Evolutionary conservation across 2,329 filamentous ascomycete genomes (phyloP).

Genomic region (Akanthomyces dipterigenus): DNA sequence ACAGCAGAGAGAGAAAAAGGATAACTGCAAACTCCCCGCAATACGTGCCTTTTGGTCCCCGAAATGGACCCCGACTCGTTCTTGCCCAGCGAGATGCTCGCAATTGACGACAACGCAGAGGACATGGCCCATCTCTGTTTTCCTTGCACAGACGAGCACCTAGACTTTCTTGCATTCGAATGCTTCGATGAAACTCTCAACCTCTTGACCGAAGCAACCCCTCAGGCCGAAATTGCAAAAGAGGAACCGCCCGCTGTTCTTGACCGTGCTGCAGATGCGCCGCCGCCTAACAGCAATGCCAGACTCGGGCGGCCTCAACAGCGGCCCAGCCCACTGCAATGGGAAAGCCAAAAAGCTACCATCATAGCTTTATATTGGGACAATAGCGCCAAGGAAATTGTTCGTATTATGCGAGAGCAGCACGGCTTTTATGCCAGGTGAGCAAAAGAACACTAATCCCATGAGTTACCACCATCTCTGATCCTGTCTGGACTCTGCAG

Average conservation of each 20-base stretch:
- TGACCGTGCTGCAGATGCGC: not conserved
- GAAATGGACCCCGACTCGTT: no score
- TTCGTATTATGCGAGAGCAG: not conserved
- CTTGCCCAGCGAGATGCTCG: no score
- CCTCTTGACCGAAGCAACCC: not conserved
- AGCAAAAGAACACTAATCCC: not conserved
- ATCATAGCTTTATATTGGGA: not conserved
- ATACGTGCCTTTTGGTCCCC: no score
- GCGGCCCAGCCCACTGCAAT: not conserved
- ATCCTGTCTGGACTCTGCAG: not conserved
- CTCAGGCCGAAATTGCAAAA: not conserved
- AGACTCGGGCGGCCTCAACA: not conserved
- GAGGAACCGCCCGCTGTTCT: not conserved
- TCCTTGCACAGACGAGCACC: no score
- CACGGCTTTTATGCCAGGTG: not conserved
- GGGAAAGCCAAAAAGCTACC: not conserved
- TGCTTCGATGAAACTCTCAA: no score
- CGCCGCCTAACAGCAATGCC: no score
- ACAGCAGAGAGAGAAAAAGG: no score
- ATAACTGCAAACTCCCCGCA: no score
- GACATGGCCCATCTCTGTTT: no score
- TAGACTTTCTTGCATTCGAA: no score
- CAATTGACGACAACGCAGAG: no score
- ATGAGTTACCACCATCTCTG: not conserved
- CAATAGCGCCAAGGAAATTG: not conserved